Percentiles rank a stretch among this genome's conserved stretches.
phyloP scores from a whole-genome alignment of 352 stramenopile genomes.

The Blastocystis sp. region DNA sequence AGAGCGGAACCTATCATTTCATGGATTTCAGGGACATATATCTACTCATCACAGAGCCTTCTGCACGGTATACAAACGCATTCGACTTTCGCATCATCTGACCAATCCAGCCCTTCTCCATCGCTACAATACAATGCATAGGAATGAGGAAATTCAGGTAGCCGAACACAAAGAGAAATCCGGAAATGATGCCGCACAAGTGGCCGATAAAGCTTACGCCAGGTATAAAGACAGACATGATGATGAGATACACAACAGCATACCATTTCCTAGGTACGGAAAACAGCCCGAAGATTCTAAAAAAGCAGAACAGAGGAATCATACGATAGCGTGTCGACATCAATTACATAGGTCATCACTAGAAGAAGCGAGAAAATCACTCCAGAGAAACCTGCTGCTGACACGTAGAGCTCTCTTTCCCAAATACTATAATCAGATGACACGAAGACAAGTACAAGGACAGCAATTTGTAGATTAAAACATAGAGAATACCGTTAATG shows the following conservation, averaged over 20 bases:
- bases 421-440: background rate
- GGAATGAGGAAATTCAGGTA: constrained; percentile 34
- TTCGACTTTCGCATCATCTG: background rate
- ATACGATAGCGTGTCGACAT: constrained; percentile 16
- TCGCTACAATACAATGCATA: constrained; percentile 6
- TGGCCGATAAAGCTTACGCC: constrained; percentile 48
- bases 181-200: constrained; percentile 13
- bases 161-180: constrained; percentile 21
- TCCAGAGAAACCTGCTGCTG: constrained; percentile 28
- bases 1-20: background rate
- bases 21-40: constrained; percentile 43
- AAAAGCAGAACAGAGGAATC: background rate
- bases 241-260: constrained; percentile 34
- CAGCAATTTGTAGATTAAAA: constrained; percentile 1
- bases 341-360: constrained; percentile 15
- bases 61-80: constrained; percentile 2
- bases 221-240: constrained; percentile 54
- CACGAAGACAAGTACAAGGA: background rate
- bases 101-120: constrained; percentile 1
- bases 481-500: constrained; percentile 30
- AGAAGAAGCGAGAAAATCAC: constrained; percentile 42
- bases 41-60: background rate
- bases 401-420: background rate
- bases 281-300: constrained; percentile 36
- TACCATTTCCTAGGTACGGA: constrained; percentile 43